Conservation (phyloP, 192 early-diverging fungal genomes). For the Coemansia sp. region DNA sequence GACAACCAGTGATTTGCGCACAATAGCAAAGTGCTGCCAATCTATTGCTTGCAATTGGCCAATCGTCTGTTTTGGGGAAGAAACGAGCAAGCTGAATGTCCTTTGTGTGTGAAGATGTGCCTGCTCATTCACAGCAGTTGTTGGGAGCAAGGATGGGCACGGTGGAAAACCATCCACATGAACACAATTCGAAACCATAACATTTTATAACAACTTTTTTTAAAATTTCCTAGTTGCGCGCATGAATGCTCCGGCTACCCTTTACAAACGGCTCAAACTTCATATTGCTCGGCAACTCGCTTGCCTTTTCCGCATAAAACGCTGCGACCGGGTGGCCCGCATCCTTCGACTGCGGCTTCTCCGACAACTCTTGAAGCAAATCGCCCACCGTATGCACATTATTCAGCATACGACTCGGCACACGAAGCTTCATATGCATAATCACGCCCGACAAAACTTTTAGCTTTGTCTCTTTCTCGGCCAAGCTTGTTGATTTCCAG, state of each 20-base stretch:
- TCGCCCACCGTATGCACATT: slow-evolving; percentile 46
- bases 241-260: slow-evolving; percentile 42
- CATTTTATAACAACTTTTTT: slow-evolving; percentile 5
- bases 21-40: background rate
- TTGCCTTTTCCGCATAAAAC: slow-evolving; percentile 22
- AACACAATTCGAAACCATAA: slow-evolving; percentile 1
- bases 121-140: background rate
- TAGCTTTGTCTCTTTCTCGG: slow-evolving; percentile 28
- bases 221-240: slow-evolving; percentile 23
- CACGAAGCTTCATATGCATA: slow-evolving; percentile 25
- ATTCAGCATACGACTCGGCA: slow-evolving; percentile 44
- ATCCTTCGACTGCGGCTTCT: slow-evolving; percentile 36
- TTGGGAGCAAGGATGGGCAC: background rate
- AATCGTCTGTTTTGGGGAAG: background rate
- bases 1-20: background rate
- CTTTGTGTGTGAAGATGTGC: background rate
- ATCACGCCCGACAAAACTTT: slow-evolving; percentile 46
- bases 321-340: slow-evolving; percentile 45
- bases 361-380: slow-evolving; percentile 30
- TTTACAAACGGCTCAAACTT: slow-evolving; percentile 51
- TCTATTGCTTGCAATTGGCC: background rate
- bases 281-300: slow-evolving; percentile 45
- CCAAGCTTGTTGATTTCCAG: slow-evolving; percentile 42
- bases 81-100: too few relatives aligned
- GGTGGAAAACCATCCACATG: background rate